phyloP scores from a whole-genome alignment of 2,329 filamentous ascomycete species.

The Colletotrichum limetticola region DNA sequence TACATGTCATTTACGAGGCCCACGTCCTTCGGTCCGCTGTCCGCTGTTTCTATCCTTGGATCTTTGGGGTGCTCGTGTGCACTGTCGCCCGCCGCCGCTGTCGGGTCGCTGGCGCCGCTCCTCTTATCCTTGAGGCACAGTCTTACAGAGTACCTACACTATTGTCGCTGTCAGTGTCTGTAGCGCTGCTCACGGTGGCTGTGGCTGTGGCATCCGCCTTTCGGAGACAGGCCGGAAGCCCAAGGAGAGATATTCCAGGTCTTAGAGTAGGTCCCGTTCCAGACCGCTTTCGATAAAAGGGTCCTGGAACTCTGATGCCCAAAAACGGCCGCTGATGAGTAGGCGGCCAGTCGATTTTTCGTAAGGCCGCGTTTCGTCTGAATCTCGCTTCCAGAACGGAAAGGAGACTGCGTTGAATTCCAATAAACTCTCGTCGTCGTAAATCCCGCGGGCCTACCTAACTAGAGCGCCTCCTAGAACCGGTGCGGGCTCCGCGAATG shows the following conservation, averaged over 20 bases:
- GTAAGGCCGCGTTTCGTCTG: conserved; percentile 22
- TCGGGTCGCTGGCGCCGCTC: too few species aligned
- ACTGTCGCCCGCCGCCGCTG: not conserved
- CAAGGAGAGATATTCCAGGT: not conserved
- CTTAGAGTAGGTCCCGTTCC: not conserved
- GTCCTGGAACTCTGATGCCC: conserved; percentile 15
- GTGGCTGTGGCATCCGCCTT: conserved; percentile 21
- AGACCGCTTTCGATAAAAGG: conserved; percentile 22
- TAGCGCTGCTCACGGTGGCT: not conserved
- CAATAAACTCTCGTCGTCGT: not conserved
- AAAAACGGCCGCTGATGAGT: conserved; percentile 30
- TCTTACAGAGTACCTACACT: too few species aligned
- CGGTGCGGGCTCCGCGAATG: conserved; percentile 6
- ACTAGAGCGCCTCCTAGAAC: not conserved
- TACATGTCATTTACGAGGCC: not conserved
- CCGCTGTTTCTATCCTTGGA: conserved; percentile 34
- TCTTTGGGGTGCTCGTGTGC: conserved; percentile 14
- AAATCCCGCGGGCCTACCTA: not conserved
- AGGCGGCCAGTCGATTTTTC: conserved; percentile 1
- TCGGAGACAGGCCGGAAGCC: not conserved
- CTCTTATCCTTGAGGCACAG: too few species aligned
- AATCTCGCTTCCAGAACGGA: conserved; percentile 4
- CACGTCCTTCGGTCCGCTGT: conserved; percentile 1
- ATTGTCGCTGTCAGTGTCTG: not conserved
- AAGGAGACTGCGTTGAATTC: not conserved